Evolutionary conservation across 1,139 yeast genomes (phyloP), one percentile per base, ranked within the genome.

Genomic region (Petasospora rhodanensis): DNA sequence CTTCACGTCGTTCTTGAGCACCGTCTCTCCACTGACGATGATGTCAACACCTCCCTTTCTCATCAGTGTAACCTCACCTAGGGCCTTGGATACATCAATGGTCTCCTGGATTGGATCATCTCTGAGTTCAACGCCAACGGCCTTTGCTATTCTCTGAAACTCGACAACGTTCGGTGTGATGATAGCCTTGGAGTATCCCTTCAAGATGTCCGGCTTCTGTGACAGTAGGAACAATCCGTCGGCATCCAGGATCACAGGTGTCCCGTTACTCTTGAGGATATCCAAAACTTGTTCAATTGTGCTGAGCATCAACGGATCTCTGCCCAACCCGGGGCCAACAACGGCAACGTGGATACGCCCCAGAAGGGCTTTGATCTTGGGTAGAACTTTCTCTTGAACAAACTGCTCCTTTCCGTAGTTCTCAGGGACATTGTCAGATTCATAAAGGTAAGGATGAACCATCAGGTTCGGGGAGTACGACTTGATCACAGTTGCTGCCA

Each of bases 321-420:
- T 64, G 0, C 98, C 98, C 42, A 87, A 71, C 0, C 98, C 98
- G 0, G 98, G 97, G 0, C 98, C 98, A 24, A 89, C 69, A 3
- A 91, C 84, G 17, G 89, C 76, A 11, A 80, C 83, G 51, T 89
- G 95, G 42, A 85, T 72, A 28, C 95, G 62, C 22, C 69, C 68
- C 22, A 91, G 59, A 21, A 89, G 55, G 0, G 62, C 42, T 14
- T 58, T 47, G 8, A 84, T 71, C 49, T 76, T 75, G 19, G 79
- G 77, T 49, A 84, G 47, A 5, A 82, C 65, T 22, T 61, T 55
- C 9, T 52, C 51, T 15, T 68, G 66, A 24, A 75, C 58, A 18
- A 67, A 55, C 8, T 43, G 43, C 13, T 41, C 48, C 3, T 18
- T 14, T 10, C 37, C 34, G 38, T 18, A 16, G n/a, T 33, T 16